Base-by-base conservation (phyloP, 2,329 filamentous ascomycete genomes). In the Claviceps citrina region DNA sequence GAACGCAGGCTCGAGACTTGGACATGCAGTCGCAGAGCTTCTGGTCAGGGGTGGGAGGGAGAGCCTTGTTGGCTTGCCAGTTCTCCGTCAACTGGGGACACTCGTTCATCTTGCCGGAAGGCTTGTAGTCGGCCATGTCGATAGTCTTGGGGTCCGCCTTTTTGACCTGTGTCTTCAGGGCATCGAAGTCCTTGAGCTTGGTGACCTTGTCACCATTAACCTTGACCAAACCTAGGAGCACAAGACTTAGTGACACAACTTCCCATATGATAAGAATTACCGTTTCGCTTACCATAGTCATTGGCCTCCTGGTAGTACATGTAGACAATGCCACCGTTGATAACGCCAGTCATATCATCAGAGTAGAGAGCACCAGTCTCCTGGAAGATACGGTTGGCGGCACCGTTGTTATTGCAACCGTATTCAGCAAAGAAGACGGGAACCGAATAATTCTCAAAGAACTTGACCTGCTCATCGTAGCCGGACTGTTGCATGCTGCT, bases 401-500 rank as follows among this genome's bases (percentile, higher is more conserved):
- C 67, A 41, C 73, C 73, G 42, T 59, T 54, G 32, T 62, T 68
- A 66, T 93, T 96, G 78, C 91, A 98, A 52, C 91, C 91, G 57
- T 98, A 98, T 66, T 98, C 91, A 49, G 91, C 91, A 60, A 98
- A 95, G 78, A 98, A 98, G 54, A 86, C 83, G 35, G 91, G 91
- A 3, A 96, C 84, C 8, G 84, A 84, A 71, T 91, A 98, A 58
- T 80, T 76, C 44, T 69, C 61, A 68, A 95, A 98, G 65, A 95
- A 89, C 49, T 84, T 62, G 51, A 86, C 86, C 59, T 89, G 82
- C 42, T 77, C 71, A 48, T 80, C 70, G 65, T 87, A 98, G 40
- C 85, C 84, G 3, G 91, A 95, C 44, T 70, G 57, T 27, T 68
- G 56, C 66, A 81, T 91, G 53, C 68, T 76, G 55, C 84, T 93